Evolutionary conservation across 192 early-diverging fungal species (phyloP).

Genomic region (Dissophora ornata): DNA sequence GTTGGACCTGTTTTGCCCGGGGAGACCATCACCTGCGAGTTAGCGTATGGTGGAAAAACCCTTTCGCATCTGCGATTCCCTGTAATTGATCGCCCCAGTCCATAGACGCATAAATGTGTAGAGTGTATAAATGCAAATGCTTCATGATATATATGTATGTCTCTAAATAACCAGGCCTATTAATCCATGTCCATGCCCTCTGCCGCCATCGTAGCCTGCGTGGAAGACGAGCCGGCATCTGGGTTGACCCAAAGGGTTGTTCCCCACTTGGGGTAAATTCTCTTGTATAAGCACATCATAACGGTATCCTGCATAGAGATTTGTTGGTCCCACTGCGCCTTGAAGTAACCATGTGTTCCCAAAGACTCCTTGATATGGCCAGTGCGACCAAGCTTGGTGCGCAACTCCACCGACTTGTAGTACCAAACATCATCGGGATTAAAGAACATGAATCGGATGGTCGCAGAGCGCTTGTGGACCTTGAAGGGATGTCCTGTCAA

Average conservation of each 20-base stretch:
- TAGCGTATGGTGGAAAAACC: slow-evolving; percentile 55
- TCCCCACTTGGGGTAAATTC: slow-evolving; percentile 97
- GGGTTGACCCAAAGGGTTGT: slow-evolving; percentile 68
- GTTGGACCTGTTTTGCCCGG: slow-evolving; percentile 84
- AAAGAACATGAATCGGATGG: slow-evolving; percentile 98
- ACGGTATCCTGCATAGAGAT: slow-evolving; percentile 90
- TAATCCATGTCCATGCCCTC: slow-evolving; percentile 56
- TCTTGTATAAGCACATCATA: slow-evolving; percentile 93
- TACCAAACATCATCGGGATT: slow-evolving; percentile 92
- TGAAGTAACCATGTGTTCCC: slow-evolving; percentile 93
- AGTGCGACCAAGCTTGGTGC: slow-evolving; percentile 89
- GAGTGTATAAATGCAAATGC: slow-evolving; percentile 23
- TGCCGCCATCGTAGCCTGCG: slow-evolving; percentile 16
- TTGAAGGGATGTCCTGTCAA: slow-evolving; percentile 97
- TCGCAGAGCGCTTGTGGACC: slow-evolving; percentile 91
- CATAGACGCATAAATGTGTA: background rate
- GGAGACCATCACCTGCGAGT: slow-evolving; percentile 79
- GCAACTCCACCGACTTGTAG: slow-evolving; percentile 96
- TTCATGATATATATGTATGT: too few species aligned
- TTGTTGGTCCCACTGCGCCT: slow-evolving; percentile 73
- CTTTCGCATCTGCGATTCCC: slow-evolving; percentile 59
- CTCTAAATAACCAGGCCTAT: too few species aligned
- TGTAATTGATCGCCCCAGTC: slow-evolving; percentile 50
- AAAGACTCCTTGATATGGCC: slow-evolving; percentile 95
- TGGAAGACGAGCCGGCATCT: slow-evolving; percentile 19